Evolutionary conservation across 139 green algal species (phyloP).

Genomic region (Chlorella sp.): DNA sequence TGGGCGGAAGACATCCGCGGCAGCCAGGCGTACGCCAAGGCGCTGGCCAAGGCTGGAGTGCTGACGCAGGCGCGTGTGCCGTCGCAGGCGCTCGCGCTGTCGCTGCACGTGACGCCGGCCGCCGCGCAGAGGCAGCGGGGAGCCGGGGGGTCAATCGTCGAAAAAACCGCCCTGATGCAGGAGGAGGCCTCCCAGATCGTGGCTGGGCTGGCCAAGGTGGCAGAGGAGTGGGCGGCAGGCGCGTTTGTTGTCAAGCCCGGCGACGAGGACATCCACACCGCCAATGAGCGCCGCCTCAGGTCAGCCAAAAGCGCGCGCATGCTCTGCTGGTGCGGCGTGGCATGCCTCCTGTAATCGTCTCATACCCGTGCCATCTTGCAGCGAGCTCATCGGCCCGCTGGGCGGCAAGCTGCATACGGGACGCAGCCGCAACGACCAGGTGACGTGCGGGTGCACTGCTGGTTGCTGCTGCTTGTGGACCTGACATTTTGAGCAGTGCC

Average conservation of each 20-base stretch:
- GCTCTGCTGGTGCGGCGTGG: too few relatives aligned
- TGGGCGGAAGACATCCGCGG: conserved; percentile 91
- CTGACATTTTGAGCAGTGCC: background rate
- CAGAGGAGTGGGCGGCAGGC: conserved; percentile 66
- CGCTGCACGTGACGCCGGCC: too few relatives aligned
- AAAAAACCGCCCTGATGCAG: too few relatives aligned
- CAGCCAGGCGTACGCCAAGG: conserved; percentile 90
- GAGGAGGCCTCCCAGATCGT: too few relatives aligned
- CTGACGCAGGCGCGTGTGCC: conserved; percentile 83
- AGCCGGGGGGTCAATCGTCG: too few relatives aligned
- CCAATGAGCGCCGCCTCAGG: conserved; percentile 94
- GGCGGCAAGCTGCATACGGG: conserved; percentile 99
- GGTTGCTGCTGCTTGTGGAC: background rate
- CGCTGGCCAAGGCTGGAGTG: conserved; percentile 84
- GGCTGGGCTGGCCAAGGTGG: too few relatives aligned
- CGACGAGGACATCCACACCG: conserved; percentile 98
- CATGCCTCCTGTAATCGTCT: too few relatives aligned
- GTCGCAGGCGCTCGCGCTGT: too few relatives aligned
- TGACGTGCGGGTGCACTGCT: conserved; percentile 18
- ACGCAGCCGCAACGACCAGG: conserved; percentile 95
- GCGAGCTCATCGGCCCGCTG: conserved; percentile 86
- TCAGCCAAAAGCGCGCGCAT: too few relatives aligned
- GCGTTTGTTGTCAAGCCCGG: conserved; percentile 81
- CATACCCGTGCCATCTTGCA: too few relatives aligned
- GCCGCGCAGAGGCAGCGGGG: too few relatives aligned